Base-by-base conservation (phyloP, 108 stramenopile genomes). In the Cyclotella kingstonii region DNA sequence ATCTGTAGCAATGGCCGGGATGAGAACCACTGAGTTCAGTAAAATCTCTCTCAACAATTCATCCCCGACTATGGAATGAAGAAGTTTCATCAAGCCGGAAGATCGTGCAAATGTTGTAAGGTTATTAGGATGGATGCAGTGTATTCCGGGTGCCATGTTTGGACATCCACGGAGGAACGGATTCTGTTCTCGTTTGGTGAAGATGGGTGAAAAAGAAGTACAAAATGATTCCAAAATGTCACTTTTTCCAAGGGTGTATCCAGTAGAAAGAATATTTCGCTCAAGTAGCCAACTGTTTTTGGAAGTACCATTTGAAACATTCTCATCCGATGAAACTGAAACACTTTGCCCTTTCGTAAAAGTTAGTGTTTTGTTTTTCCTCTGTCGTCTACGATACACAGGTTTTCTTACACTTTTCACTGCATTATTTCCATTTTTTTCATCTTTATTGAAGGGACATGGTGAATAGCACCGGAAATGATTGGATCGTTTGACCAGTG, bases 71-170 rank as follows among this genome's bases (percentile, higher is more conserved):
- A 66, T 21, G 0, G 26, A 30, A n/a, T 80, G 79, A 17, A 80
- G 31, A 11, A 60, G 45, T 54, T 63, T 76, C 73, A 80, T 76
- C 15, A 75, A 31, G 4, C 41, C 12, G 17, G 69, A 70, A 9
- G 79, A 66, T 53, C 74, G 61, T 14, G 63, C 64, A 29, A 60
- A 71, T 3, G 74, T 44, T 3, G 70, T 63, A 2, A 70, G 36
- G n/a, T 55, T 29, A 46, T 80, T 80, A 39, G 73, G 69, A 29
- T 65, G 68, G 33, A 76, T 21, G 61, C 79, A 80, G 17, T 66
- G 51, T 1, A 80, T 47, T 7, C 69, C 73, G 3, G 78, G 49
- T 19, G 68, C 41, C 73, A 76, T 76, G 44, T 76, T 76, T 49
- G 69, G 69, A 33, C 70, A 72, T 1, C 50, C 60, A 19, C 65